Percentiles rank a stretch among this genome's conserved stretches.
Conservation (phyloP, 176 grass and related monocot species). For the Oryza officinalis region DNA sequence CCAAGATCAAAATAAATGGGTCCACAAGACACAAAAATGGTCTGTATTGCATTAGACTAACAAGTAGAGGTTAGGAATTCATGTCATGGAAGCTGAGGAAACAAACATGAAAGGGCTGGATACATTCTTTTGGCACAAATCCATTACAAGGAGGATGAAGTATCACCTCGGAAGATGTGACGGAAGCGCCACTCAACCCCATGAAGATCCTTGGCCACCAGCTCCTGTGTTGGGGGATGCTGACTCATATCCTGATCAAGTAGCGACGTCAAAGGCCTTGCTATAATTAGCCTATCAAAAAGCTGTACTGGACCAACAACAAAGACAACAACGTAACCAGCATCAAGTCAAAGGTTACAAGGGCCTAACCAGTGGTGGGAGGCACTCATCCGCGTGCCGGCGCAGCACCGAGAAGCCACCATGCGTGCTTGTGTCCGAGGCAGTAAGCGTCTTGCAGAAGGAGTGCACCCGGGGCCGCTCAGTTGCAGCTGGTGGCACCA, state of each 20-base stretch:
- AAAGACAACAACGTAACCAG: neutral
- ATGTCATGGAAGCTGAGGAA: neutral
- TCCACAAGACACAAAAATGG: neutral
- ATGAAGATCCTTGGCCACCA: constrained; percentile 88
- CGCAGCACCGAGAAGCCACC: constrained; percentile 91
- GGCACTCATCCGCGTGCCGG: constrained; percentile 87
- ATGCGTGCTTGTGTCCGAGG: constrained; percentile 90
- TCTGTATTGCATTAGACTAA: neutral
- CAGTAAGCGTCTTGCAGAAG: constrained; percentile 95
- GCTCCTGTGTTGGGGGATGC: constrained; percentile 81
- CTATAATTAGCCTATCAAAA: constrained; percentile 6
- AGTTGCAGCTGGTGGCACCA: constrained; percentile 1
- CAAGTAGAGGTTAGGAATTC: neutral
- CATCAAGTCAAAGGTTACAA: constrained; percentile 18
- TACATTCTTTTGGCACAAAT: constrained; percentile 2
- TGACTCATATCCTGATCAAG: constrained; percentile 80
- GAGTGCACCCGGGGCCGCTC: constrained; percentile 58
- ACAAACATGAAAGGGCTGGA: neutral
- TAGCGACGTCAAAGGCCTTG: constrained; percentile 27
- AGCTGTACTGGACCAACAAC: constrained; percentile 7
- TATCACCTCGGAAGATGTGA: constrained; percentile 88
- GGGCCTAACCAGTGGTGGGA: constrained; percentile 70
- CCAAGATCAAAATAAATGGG: constrained; percentile 21
- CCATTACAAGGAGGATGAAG: constrained; percentile 3
- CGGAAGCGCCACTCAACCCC: constrained; percentile 82